Evolutionary conservation across 306 rosid species (phyloP), one percentile per base, ranked within the genome.

Genomic region (Quercus suber): DNA sequence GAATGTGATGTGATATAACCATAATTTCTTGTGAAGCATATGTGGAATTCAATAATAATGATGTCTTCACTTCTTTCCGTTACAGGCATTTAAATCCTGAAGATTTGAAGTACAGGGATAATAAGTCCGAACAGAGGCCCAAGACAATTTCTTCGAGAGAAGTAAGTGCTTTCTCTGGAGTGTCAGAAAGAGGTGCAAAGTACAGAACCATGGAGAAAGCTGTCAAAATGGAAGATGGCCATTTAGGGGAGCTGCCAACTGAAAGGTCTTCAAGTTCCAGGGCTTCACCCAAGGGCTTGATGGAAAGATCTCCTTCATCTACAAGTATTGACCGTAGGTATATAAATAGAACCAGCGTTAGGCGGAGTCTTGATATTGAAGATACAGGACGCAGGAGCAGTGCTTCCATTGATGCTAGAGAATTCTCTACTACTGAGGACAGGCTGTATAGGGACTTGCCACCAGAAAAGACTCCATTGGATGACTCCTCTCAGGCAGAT

Each of bases 261-360:
- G 99, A 95, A 78, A 95, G 90, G 85, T 77, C 97, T 82, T 87
- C 91, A 33, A 85, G 91, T 80, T 89, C 94, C 31, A 95, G 91
- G 92, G 97, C 94, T 69, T 91, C 94, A 15, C 92, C 94, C n/a
- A 80, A 79, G 89, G 88, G 92, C 79, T 78, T 87, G 84, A 52
- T 73, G 41, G 93, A 95, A 82, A 85, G 92, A 82, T 95, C 93
- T 85, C 97, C 94, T 74, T 87, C 97, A 23, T 85, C 97, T 74
- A 76, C 94, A 75, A 94, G 91, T 82, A 87, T 93, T 73, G 97
- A 92, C 17, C 88, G 91, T 74, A 87, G 89, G 84, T 87, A 89
- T 80, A 59, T 77, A 67, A 91, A 84, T 84, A 87, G 83, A 84
- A 75, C 79, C 71, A 80, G 82, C 78, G 90, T 80, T 82, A 88